Percentiles rank a stretch among this genome's conserved stretches.
Conservation (phyloP, 2,329 filamentous ascomycete species). For the Oidium heveae region DNA sequence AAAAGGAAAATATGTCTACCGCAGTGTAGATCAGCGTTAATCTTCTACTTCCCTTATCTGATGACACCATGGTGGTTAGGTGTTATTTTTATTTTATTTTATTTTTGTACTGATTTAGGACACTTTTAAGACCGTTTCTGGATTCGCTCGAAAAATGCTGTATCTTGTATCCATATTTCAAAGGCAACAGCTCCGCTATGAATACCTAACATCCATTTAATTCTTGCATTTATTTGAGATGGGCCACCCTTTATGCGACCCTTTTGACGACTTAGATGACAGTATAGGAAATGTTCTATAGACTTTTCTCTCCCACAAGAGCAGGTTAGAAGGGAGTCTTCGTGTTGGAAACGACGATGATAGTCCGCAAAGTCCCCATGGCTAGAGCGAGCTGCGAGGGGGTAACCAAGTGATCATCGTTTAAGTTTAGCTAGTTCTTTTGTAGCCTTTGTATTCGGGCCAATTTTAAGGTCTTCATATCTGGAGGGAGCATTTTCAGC, state of each 20-base stretch:
- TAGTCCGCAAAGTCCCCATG: neutral
- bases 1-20: neutral
- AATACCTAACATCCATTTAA: neutral
- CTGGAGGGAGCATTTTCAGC: neutral
- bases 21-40: neutral
- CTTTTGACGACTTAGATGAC: neutral
- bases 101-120: neutral
- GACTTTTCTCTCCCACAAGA: neutral
- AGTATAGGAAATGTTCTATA: neutral
- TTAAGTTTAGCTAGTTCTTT: neutral
- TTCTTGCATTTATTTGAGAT: neutral
- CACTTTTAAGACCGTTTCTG: neutral
- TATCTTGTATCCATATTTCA: neutral
- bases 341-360: neutral
- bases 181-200: neutral
- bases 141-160: neutral
- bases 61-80: neutral
- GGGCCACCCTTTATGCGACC: neutral
- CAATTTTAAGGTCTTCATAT: neutral
- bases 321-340: neutral
- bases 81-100: neutral
- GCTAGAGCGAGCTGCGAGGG: neutral
- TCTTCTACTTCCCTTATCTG: neutral
- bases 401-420: neutral
- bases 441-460: neutral